Conservation (phyloP, 805 yeast genomes). For the Hanseniaspora vineae region DNA sequence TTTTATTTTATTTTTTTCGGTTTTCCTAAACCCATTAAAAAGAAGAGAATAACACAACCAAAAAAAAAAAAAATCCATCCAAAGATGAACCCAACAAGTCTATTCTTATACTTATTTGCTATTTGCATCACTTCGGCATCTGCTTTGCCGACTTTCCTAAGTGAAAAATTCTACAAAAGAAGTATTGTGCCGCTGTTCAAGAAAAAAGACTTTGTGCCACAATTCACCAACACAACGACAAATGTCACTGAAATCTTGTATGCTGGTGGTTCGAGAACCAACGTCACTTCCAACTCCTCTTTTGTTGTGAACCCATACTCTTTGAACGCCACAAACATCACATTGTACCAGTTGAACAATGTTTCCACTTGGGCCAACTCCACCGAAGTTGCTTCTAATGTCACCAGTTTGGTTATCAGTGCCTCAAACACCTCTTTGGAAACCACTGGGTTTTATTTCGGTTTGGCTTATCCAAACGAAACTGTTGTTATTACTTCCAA, state of each 20-base stretch:
- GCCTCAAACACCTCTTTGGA: conserved; percentile 13
- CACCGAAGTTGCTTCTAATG: conserved; percentile 10
- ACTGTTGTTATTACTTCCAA: conserved; percentile 17
- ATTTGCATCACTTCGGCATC: not conserved
- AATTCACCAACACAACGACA: no score
- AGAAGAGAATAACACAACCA: no score
- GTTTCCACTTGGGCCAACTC: conserved; percentile 10
- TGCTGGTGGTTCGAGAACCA: conserved; percentile 2
- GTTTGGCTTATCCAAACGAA: conserved; percentile 11
- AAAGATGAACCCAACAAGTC: not conserved
- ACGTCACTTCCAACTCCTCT: conserved; percentile 2
- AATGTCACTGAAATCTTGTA: not conserved
- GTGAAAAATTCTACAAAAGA: not conserved
- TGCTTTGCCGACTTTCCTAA: not conserved
- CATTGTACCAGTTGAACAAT: conserved; percentile 14
- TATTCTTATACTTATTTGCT: not conserved
- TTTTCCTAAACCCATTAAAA: no score
- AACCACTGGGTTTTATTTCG: conserved; percentile 17
- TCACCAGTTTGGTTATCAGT: conserved; percentile 13
- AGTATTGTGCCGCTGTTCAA: not conserved
- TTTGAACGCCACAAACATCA: conserved; percentile 15
- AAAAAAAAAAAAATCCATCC: not conserved
- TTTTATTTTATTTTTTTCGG: no score
- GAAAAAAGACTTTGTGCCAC: not conserved
- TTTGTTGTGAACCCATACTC: conserved; percentile 6